phyloP scores from a whole-genome alignment of 139 green algal genomes.

The Choricystis sp. region DNA sequence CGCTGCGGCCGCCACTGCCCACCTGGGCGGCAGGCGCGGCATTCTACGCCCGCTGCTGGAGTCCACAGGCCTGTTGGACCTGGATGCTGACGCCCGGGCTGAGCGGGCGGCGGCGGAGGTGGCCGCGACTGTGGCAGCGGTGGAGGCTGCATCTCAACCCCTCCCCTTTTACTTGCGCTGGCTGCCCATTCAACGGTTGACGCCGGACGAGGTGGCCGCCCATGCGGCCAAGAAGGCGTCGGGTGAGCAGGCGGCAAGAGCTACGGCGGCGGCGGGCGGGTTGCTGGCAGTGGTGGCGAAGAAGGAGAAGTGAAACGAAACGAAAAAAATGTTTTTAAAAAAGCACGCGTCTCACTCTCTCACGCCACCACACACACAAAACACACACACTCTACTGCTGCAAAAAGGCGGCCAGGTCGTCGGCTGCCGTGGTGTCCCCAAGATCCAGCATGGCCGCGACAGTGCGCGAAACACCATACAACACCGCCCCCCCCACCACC shows the following conservation, averaged over 20 bases:
- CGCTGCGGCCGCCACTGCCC: not conserved
- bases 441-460: conserved; percentile 54
- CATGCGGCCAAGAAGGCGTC: not conserved
- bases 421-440: not conserved
- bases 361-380: not conserved
- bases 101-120: not conserved
- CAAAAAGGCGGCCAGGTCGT: not conserved
- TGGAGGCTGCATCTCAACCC: too few relatives aligned
- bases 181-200: not conserved
- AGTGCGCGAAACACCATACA: conserved; percentile 32
- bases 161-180: not conserved
- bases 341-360: not conserved
- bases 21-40: not conserved
- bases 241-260: not conserved
- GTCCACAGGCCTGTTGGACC: not conserved
- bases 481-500: conserved; percentile 17
- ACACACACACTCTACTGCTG: not conserved
- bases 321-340: not conserved
- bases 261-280: too few relatives aligned
- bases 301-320: not conserved
- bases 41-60: not conserved
- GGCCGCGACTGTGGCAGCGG: too few relatives aligned
- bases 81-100: too few relatives aligned
- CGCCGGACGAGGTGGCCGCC: not conserved
- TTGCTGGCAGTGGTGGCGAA: not conserved